Base-by-base conservation (phyloP, 208 protist genomes). In the Tritrichomonas musculus region DNA sequence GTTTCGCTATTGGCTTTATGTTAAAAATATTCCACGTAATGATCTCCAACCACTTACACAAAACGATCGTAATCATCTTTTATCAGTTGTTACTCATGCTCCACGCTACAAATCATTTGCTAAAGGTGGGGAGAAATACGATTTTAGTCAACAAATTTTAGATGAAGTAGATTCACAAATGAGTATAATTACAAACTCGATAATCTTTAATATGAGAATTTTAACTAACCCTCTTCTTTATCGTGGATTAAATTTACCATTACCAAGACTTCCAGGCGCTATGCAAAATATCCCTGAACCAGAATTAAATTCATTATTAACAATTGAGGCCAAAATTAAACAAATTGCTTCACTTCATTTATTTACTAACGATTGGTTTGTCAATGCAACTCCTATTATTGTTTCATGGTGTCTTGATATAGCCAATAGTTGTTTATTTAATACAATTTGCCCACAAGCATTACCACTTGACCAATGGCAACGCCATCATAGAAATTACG, bases 391-490 rank as follows among this genome's bases (percentile, higher is more conserved):
- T 39, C 77, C 77, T 57, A 88, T 88, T 22, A 88, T 88, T 57
- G 77, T 88, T 53, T 88, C 77, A 39, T 88, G 77, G 77, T 88
- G 77, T 60, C 44, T 88, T 20, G 77, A 88, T 88, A 88, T 88
- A 22, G 53, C 47, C 5, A 88, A 88, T 49, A 60, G 47, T 27
- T 88, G 77, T 49, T 57, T 88, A 39, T 88, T 88, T 57, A 57
- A 88, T 57, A 88, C 77, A 33, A 88, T 88, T 11, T 88, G 77
- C n/a, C 77, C 77, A 39, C 41, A 88, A n/a, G 13, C 77, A 39
- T n/a, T 88, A 14, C 41, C 77, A 39, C 47, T 88, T 22, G 77
- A 88, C 39, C 77, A 88, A 88, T 88, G 77, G 77, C 77, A 88
- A 88, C 20, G 47, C 20, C 41, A 57, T 39, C 77, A 88, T 27